Conservation (phyloP, 331 rosid genomes). For the Malus hybrid region DNA sequence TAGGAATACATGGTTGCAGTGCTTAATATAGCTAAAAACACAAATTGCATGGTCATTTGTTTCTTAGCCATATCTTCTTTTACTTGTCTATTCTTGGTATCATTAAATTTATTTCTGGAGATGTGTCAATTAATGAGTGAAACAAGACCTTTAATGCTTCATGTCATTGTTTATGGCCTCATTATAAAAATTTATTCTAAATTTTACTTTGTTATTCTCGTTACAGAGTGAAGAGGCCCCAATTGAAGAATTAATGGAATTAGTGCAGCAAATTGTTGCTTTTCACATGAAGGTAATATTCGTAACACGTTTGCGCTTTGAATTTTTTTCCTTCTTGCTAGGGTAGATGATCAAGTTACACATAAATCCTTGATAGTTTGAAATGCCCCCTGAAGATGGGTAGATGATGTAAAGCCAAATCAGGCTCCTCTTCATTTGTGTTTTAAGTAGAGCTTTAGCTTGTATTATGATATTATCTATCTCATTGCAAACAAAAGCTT, state of each 20-base stretch:
- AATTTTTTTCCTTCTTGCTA: background rate
- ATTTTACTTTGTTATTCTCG: background rate
- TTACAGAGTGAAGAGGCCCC: constrained; percentile 73
- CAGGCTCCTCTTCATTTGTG: background rate
- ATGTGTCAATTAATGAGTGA: background rate
- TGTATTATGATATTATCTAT: background rate
- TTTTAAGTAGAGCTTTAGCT: background rate
- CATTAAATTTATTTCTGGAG: background rate
- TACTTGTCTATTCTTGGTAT: background rate
- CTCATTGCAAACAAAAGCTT: background rate
- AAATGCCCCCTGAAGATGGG: background rate
- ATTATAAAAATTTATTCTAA: background rate
- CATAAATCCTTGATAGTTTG: background rate
- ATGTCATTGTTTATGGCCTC: background rate
- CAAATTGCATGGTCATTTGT: background rate
- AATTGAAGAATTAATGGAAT: constrained; percentile 81
- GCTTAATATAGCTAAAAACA: no score
- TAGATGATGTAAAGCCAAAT: background rate
- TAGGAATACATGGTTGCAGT: no score
- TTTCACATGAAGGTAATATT: constrained; percentile 87
- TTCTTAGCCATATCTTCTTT: background rate
- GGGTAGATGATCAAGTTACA: background rate
- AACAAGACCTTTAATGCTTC: background rate
- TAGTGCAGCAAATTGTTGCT: constrained; percentile 92
- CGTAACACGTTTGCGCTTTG: background rate